Evolutionary conservation across 2,329 filamentous ascomycete genomes (phyloP).

Genomic region (Laburnicola sp.): DNA sequence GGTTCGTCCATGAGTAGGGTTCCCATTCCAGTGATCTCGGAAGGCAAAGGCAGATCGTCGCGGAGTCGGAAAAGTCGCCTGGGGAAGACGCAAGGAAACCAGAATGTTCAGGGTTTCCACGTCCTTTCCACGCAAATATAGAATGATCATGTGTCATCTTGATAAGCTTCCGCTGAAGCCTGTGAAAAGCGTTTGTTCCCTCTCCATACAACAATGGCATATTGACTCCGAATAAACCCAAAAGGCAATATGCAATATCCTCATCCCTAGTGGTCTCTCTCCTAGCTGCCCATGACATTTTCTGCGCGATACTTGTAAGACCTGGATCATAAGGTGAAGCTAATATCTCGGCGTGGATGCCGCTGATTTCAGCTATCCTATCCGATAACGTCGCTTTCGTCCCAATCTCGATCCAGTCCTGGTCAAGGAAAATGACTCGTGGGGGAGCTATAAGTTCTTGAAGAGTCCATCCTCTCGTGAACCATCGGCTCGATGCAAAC

Average conservation of each 20-base stretch:
- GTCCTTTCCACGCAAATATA: not conserved
- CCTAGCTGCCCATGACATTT: slow-evolving; percentile 14
- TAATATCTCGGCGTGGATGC: no score
- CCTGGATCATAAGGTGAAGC: no score
- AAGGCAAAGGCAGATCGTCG: no score
- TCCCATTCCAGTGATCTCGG: no score
- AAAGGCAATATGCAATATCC: slow-evolving; percentile 15
- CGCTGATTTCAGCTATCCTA: no score
- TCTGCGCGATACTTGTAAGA: no score
- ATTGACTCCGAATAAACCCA: slow-evolving; percentile 17
- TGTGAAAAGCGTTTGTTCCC: slow-evolving; percentile 7
- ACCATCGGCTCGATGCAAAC: slow-evolving; percentile 1
- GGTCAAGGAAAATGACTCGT: slow-evolving; percentile 8
- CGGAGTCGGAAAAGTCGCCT: no score
- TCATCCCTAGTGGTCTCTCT: slow-evolving; percentile 14
- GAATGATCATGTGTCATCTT: not conserved
- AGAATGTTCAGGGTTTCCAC: no score
- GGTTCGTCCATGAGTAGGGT: no score
- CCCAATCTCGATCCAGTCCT: no score
- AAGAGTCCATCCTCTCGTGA: not conserved
- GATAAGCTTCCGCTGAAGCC: slow-evolving; percentile 5
- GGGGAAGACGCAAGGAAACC: no score
- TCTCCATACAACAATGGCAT: slow-evolving; percentile 10
- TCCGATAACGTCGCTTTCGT: no score
- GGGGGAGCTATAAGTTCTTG: slow-evolving; percentile 7